Percentiles rank a stretch among this genome's conserved stretches.
phyloP scores from a whole-genome alignment of 2,329 filamentous ascomycete genomes.

The Fusarium protoensiforme region DNA sequence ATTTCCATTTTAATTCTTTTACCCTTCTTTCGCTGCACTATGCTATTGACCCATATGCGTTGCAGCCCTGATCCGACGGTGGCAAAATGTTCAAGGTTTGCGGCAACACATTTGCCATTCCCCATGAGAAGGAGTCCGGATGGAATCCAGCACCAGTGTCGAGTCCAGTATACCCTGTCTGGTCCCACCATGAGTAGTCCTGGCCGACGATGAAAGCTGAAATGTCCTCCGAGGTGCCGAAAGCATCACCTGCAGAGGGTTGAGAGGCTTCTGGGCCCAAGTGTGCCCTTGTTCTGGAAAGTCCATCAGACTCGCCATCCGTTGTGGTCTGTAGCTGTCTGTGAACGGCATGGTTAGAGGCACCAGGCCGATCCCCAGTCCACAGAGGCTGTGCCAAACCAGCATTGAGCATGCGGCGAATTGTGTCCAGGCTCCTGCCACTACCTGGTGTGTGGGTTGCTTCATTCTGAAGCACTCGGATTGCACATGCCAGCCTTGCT shows the following conservation, averaged over 20 bases:
- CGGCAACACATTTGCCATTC: not conserved
- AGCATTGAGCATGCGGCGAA: not conserved
- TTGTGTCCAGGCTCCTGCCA: not conserved
- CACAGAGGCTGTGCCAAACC: not conserved
- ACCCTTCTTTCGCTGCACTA: not conserved
- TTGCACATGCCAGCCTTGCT: not conserved
- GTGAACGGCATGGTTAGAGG: not conserved
- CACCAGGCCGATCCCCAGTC: not conserved
- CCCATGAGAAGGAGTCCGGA: slow-evolving; percentile 8
- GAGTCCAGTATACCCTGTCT: not conserved
- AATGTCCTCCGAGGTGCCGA: not conserved
- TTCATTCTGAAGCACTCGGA: not conserved
- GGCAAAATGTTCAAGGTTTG: not conserved
- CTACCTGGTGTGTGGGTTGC: not conserved
- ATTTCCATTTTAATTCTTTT: not conserved
- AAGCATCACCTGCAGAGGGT: not conserved
- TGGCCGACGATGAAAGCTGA: not conserved
- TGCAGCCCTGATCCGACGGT: not conserved
- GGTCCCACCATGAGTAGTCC: not conserved
- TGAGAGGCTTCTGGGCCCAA: not conserved
- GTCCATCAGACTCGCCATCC: not conserved
- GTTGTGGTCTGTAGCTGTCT: not conserved
- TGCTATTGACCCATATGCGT: not conserved
- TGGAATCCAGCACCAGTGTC: slow-evolving; percentile 11
- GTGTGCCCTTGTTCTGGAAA: not conserved